Percentiles rank a stretch among this genome's conserved stretches.
phyloP scores from a whole-genome alignment of 1,139 yeast genomes.

The Suhomyces anneliseae region DNA sequence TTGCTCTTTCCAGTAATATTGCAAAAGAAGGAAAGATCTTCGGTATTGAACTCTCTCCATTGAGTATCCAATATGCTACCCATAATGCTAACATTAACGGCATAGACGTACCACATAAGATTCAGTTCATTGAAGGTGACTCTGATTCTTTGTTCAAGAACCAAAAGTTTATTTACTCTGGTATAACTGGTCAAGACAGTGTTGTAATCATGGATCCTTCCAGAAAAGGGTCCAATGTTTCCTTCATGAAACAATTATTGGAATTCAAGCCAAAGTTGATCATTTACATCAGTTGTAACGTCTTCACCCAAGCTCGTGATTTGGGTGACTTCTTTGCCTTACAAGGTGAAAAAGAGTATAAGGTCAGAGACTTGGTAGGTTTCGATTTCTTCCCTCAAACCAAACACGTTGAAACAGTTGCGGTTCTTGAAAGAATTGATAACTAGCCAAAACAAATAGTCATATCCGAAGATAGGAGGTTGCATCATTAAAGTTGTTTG shows the following conservation, averaged over 20 bases:
- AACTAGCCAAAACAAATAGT: constrained; percentile 2
- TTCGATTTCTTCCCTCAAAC: constrained; percentile 53
- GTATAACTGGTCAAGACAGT: constrained; percentile 32
- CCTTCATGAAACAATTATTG: constrained; percentile 36
- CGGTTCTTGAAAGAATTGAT: constrained; percentile 29
- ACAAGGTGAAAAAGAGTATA: constrained; percentile 25
- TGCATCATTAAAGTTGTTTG: no score
- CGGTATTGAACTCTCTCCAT: constrained; percentile 43
- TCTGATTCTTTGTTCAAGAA: constrained; percentile 37
- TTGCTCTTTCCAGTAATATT: constrained; percentile 33
- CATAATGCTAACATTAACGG: constrained; percentile 44
- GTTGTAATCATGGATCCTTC: constrained; percentile 50
- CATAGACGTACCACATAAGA: constrained; percentile 26
- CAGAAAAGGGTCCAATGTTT: constrained; percentile 40
- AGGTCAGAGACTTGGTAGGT: constrained; percentile 35
- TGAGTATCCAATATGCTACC: constrained; percentile 36
- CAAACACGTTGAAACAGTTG: constrained; percentile 47
- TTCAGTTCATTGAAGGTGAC: constrained; percentile 39
- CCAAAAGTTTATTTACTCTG: constrained; percentile 23
- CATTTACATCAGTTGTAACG: constrained; percentile 47
- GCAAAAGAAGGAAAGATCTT: constrained; percentile 35
- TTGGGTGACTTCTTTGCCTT: constrained; percentile 29
- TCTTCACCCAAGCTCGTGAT: constrained; percentile 49
- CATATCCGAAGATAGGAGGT: no score
- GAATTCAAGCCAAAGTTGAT: constrained; percentile 39